phyloP scores from a whole-genome alignment of 306 rosid genomes.

The Cyamopsis tetragonoloba region DNA sequence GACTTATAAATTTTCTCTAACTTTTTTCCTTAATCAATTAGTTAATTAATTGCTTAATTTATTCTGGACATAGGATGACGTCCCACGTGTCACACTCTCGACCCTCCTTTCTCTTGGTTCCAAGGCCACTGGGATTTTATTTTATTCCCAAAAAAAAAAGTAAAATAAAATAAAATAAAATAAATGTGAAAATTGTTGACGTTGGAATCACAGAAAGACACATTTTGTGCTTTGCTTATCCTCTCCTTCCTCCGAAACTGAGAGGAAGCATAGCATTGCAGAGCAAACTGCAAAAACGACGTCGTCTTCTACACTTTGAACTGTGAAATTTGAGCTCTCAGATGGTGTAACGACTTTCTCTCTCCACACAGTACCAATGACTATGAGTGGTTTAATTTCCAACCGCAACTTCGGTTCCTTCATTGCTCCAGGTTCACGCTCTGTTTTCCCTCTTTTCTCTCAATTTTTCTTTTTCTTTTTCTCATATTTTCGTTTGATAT shows the following conservation, averaged over 20 bases:
- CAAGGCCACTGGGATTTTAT: conserved; percentile 37
- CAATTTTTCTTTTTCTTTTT: not conserved
- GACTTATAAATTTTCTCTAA: too few species aligned
- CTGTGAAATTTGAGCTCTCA: too few species aligned
- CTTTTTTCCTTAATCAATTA: too few species aligned
- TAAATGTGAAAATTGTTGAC: not conserved
- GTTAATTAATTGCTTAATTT: not conserved
- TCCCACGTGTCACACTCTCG: conserved; percentile 56
- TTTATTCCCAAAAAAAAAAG: not conserved
- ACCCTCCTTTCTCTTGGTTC: conserved; percentile 39
- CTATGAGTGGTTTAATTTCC: conserved; percentile 63
- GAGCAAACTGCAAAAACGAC: conserved; percentile 24
- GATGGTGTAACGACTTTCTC: not conserved
- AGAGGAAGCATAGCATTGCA: conserved; percentile 3
- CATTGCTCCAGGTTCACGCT: conserved; percentile 42
- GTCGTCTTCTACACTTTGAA: conserved; percentile 25
- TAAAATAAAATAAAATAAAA: not conserved
- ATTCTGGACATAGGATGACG: conserved; percentile 16
- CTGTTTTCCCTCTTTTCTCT: not conserved
- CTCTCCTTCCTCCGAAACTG: conserved; percentile 45
- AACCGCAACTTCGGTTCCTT: conserved; percentile 64
- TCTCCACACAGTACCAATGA: conserved; percentile 40
- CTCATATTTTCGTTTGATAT: not conserved
- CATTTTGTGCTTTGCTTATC: conserved; percentile 17
- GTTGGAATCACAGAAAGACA: not conserved